Base-by-base conservation (phyloP, 1,139 yeast species). In the Meyerozyma guilliermondii region DNA sequence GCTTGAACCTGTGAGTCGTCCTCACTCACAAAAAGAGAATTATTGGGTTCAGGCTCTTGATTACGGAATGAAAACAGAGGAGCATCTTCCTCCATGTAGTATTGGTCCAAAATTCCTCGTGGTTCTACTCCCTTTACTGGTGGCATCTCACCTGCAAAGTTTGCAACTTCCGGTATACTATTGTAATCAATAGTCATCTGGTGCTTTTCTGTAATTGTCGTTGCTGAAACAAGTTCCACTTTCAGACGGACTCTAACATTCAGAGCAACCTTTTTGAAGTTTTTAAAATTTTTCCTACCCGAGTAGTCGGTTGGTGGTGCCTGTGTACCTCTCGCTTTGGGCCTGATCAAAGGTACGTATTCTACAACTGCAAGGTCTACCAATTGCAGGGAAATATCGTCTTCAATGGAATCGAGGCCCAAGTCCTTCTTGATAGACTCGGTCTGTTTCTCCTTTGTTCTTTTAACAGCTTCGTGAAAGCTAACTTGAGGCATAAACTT, bases 241-340 rank as follows among this genome's bases (percentile, higher is more conserved):
- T 5, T 11, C 28, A 26, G 28, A n/a, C 28, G 28, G 6, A 13
- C 17, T 5, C 14, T 29, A 13, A 29, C 18, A 29, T 13, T 13
- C 33, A 29, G 18, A 13, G 54, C n/a, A 56, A 36, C 1, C 53
- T 68, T 71, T 17, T 49, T 54, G 50, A 71, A 71, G 3, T 49
- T 59, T 46, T 71, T 71, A 51, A 69, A 69, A 47, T 71, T 70
- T 43, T 62, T 67, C 5, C 71, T 55, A 2, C 60, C 62, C 2
- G 45, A 38, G 41, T 58, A 59, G 5, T 43, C 39, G 5, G 16
- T 17, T 1, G 28, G 36, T 4, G 14, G 17, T 10, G 45, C 22
- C 13, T 35, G 23, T 16, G 42, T 38, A 11, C 9, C 8, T 6
- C 16, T 30, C 38, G 28, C 39, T 43, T 26, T 35, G 40, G 33